A percentile compares a stretch with the other conserved stretches of the same genome.
phyloP scores from a whole-genome alignment of 2,329 filamentous ascomycete genomes.

The Didymella pomorum region DNA sequence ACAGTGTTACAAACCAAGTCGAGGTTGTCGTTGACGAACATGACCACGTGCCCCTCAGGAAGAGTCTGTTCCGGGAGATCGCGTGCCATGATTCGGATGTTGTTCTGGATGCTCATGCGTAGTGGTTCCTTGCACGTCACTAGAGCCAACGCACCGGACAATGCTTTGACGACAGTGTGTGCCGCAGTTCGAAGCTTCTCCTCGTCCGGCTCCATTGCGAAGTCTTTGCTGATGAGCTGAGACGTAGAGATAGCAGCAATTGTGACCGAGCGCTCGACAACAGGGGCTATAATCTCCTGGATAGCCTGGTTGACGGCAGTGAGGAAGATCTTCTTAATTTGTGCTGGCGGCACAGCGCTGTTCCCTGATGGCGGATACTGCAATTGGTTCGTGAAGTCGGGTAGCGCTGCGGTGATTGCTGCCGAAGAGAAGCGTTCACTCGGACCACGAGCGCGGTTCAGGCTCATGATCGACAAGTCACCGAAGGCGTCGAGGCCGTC shows the following conservation, averaged over 20 bases:
- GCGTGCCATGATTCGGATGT: slow-evolving; percentile 84
- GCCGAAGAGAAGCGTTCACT: slow-evolving; percentile 79
- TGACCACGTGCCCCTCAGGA: slow-evolving; percentile 92
- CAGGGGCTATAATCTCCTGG: slow-evolving; percentile 94
- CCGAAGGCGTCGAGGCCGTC: slow-evolving; percentile 84
- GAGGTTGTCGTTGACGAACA: slow-evolving; percentile 98
- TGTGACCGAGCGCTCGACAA: slow-evolving; percentile 96
- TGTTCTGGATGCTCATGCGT: slow-evolving; percentile 95
- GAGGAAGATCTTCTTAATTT: slow-evolving; percentile 77
- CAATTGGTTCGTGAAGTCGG: slow-evolving; percentile 81
- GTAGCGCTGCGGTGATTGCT: slow-evolving; percentile 79
- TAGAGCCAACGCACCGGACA: slow-evolving; percentile 89
- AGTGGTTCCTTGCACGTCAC: slow-evolving; percentile 99
- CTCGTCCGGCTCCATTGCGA: slow-evolving; percentile 90
- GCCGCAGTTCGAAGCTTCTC: slow-evolving; percentile 85
- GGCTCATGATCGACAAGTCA: slow-evolving; percentile 67
- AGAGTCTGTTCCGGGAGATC: slow-evolving; percentile 73
- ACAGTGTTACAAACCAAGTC: slow-evolving; percentile 93
- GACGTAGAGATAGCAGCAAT: slow-evolving; percentile 97
- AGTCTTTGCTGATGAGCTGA: slow-evolving; percentile 95
- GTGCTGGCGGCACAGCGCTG: slow-evolving; percentile 74
- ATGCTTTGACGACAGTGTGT: slow-evolving; percentile 92
- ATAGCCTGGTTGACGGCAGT: slow-evolving; percentile 88
- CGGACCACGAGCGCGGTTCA: slow-evolving; percentile 73
- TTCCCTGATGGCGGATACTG: slow-evolving; percentile 73